Percentiles rank a stretch among this genome's conserved stretches.
phyloP scores from a whole-genome alignment of 805 yeast species.

The Vanderwaltozyma tropicalis region DNA sequence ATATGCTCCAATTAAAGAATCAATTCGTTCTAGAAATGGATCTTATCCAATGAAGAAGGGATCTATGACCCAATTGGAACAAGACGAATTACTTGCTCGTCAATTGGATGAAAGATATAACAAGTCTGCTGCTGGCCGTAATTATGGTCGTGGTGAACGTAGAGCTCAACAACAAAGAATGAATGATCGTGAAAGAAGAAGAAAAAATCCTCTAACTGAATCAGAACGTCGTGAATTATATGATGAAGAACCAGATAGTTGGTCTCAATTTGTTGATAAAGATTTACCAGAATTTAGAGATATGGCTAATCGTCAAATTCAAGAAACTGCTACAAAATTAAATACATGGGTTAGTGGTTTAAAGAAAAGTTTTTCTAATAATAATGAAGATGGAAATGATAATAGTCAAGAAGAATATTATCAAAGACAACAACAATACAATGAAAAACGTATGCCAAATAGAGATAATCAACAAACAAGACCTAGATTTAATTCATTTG shows the following conservation, averaged over 20 bases:
- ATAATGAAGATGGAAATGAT: conserved; percentile 3
- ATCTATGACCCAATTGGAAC: conserved; percentile 35
- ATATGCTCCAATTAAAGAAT: conserved; percentile 15
- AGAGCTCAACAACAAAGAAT: conserved; percentile 22
- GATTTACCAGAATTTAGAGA: conserved; percentile 54
- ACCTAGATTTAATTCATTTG: conserved; percentile 27
- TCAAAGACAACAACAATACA: not conserved
- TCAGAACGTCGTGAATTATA: conserved; percentile 12
- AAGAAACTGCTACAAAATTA: conserved; percentile 67
- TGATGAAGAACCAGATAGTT: conserved; percentile 37
- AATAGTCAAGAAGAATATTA: conserved; percentile 1
- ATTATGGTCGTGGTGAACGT: conserved; percentile 11
- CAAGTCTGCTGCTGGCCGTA: conserved; percentile 9
- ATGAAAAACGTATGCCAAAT: not conserved
- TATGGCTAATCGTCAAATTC: conserved; percentile 61
- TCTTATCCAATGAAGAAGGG: not conserved
- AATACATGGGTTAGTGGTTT: conserved; percentile 70
- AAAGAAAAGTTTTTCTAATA: conserved; percentile 14
- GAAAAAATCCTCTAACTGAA: conserved; percentile 6
- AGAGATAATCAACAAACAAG: conserved; percentile 1
- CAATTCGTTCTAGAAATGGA: conserved; percentile 1
- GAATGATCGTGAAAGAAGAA: conserved; percentile 18
- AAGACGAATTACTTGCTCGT: conserved; percentile 79
- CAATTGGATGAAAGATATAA: conserved; percentile 59
- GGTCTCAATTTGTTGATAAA: conserved; percentile 47